Conservation (phyloP, 495 filamentous ascomycete genomes). For the Xylaria bambusicola region DNA sequence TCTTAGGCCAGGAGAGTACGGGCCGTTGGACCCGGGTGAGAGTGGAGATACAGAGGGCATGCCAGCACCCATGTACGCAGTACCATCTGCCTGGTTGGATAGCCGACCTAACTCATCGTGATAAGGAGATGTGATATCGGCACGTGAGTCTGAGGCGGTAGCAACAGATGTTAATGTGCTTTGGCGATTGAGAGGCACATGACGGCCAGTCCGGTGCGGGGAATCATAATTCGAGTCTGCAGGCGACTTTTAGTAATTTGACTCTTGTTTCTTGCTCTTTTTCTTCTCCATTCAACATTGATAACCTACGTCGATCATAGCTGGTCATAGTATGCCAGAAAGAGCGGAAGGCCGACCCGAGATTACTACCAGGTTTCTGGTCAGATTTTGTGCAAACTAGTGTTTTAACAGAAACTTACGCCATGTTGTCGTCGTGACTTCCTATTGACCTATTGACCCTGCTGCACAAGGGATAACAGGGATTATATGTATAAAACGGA, state of each 20-base stretch:
- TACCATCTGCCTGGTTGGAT: conserved; percentile 55
- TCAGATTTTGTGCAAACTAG: conserved; percentile 8
- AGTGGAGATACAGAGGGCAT: conserved; percentile 58
- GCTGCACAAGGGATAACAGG: not conserved
- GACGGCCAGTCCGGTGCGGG: conserved; percentile 78
- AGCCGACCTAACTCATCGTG: conserved; percentile 63
- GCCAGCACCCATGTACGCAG: conserved; percentile 42
- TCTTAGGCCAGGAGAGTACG: conserved; percentile 90
- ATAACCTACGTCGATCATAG: conserved; percentile 58
- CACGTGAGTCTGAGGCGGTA: conserved; percentile 74
- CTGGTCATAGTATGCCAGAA: conserved; percentile 98
- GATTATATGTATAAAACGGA: not conserved
- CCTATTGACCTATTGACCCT: not conserved
- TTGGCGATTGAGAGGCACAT: conserved; percentile 73
- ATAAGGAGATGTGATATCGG: conserved; percentile 73
- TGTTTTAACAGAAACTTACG: conserved; percentile 21
- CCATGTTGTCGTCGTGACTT: conserved; percentile 24
- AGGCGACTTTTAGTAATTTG: conserved; percentile 36
- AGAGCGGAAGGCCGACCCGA: conserved; percentile 67
- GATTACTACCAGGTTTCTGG: conserved; percentile 1
- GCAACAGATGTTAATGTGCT: conserved; percentile 76
- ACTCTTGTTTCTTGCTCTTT: not conserved
- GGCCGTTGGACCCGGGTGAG: conserved; percentile 63
- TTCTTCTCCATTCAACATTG: conserved; percentile 12
- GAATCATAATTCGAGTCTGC: conserved; percentile 84